phyloP scores from a whole-genome alignment of 306 rosid species.

The Lathyrus tuberosus region DNA sequence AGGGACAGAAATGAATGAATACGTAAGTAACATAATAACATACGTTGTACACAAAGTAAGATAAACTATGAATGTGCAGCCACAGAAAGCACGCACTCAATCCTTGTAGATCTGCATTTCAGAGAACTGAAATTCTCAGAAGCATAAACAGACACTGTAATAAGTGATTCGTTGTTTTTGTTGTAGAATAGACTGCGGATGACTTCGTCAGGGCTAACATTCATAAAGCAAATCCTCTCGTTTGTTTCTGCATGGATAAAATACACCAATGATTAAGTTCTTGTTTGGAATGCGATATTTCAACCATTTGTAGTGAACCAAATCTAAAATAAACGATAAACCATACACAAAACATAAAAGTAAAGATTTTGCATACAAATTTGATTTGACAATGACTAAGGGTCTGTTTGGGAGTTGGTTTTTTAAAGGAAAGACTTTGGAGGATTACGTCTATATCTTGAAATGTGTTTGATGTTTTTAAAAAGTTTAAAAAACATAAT shows the following conservation, averaged over 20 bases:
- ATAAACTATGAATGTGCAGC: slow-evolving; percentile 33
- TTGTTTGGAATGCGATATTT: neutral
- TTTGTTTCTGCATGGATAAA: slow-evolving; percentile 66
- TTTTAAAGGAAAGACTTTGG: too few species aligned
- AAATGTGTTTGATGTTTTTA: too few species aligned
- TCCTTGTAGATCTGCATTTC: slow-evolving; percentile 92
- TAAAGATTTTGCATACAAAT: neutral
- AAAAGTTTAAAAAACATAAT: too few species aligned
- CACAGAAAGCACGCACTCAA: slow-evolving; percentile 60
- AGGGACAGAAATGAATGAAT: slow-evolving; percentile 29
- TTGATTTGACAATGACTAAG: slow-evolving; percentile 1
- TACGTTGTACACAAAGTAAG: neutral
- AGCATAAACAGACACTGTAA: slow-evolving; percentile 93
- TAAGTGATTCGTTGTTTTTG: slow-evolving; percentile 89
- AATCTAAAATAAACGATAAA: neutral
- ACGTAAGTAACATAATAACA: slow-evolving; percentile 27
- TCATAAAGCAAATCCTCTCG: slow-evolving; percentile 85
- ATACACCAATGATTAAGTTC: neutral
- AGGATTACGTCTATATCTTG: too few species aligned
- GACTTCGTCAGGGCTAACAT: slow-evolving; percentile 86
- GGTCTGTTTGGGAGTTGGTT: too few species aligned
- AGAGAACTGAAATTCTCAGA: slow-evolving; percentile 91
- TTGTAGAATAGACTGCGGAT: slow-evolving; percentile 90
- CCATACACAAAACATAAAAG: neutral
- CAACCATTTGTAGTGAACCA: neutral